phyloP scores from a whole-genome alignment of 164 flowering plant species.

The Protea cynaroides region DNA sequence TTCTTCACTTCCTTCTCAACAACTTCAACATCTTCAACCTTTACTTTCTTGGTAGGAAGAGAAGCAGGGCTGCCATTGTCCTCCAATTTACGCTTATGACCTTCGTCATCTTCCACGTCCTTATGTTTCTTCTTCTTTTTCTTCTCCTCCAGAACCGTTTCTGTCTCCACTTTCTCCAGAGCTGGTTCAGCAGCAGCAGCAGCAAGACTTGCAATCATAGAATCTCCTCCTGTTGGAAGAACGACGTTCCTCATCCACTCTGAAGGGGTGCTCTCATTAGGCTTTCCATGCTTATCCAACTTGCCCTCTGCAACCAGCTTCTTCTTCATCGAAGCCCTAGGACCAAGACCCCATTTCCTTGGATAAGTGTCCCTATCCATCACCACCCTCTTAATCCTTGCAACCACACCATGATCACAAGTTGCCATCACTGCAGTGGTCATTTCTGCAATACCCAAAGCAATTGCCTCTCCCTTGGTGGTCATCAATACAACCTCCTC shows the following conservation, averaged over 20 bases:
- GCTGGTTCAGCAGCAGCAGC: slow-evolving; percentile 35
- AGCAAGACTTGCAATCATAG: slow-evolving; percentile 50
- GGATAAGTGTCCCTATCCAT: slow-evolving; percentile 86
- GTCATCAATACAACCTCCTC: slow-evolving; percentile 80
- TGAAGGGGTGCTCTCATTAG: slow-evolving; percentile 58
- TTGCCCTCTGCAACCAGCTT: slow-evolving; percentile 56
- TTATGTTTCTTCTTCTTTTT: slow-evolving; percentile 27
- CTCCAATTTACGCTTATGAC: slow-evolving; percentile 36
- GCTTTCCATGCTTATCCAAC: slow-evolving; percentile 71
- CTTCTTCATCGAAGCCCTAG: slow-evolving; percentile 78
- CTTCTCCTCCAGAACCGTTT: slow-evolving; percentile 19
- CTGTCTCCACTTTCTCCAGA: slow-evolving; percentile 10
- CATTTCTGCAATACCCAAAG: slow-evolving; percentile 79
- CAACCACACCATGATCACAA: slow-evolving; percentile 79
- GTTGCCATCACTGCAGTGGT: slow-evolving; percentile 84
- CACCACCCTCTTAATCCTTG: slow-evolving; percentile 80
- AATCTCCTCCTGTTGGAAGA: slow-evolving; percentile 61
- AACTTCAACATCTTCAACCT: slow-evolving; percentile 16
- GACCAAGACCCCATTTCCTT: slow-evolving; percentile 83
- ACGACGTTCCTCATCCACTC: slow-evolving; percentile 71
- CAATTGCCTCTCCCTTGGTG: slow-evolving; percentile 78
- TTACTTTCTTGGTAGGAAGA: slow-evolving; percentile 30
- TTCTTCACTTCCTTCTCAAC: slow-evolving; percentile 25
- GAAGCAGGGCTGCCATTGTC: slow-evolving; percentile 29
- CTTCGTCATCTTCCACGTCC: slow-evolving; percentile 29